phyloP scores from a whole-genome alignment of 1,284 basidiomycete genomes.

The Fomitopsis pinicola region DNA sequence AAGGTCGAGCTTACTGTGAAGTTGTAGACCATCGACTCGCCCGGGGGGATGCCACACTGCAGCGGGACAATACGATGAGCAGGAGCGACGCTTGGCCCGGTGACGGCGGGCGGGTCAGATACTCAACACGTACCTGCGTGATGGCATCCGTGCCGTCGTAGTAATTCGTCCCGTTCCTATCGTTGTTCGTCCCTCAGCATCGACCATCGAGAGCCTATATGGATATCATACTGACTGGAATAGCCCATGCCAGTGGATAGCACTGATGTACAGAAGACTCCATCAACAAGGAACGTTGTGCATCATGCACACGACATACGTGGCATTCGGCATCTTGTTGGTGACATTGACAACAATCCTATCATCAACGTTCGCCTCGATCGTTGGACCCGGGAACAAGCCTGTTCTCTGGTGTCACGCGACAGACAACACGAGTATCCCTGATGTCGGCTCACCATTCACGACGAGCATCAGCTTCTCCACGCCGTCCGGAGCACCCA shows the following conservation, averaged over 20 bases:
- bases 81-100: not conserved
- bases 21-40: constrained; percentile 43
- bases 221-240: constrained; percentile 21
- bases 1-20: constrained; percentile 17
- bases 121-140: constrained; percentile 21
- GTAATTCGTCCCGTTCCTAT: constrained; percentile 29
- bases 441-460: constrained; percentile 29
- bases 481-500: constrained; percentile 34
- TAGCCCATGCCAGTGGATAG: constrained; percentile 43
- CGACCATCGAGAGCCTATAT: constrained; percentile 23
- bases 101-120: not conserved
- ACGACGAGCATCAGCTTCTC: constrained; percentile 39
- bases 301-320: constrained; percentile 14
- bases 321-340: constrained; percentile 33
- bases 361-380: constrained; percentile 45
- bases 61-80: not conserved
- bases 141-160: constrained; percentile 44
- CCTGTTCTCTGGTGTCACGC: constrained; percentile 15
- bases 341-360: constrained; percentile 37
- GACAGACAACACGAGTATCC: not conserved
- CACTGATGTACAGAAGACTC: constrained; percentile 12
- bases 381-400: constrained; percentile 42
- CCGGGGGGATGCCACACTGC: constrained; percentile 46
- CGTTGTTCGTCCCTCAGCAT: constrained; percentile 1
- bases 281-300: not conserved